Conservation (phyloP, 148 eudicot species). For the Fagopyrum esculentum region DNA sequence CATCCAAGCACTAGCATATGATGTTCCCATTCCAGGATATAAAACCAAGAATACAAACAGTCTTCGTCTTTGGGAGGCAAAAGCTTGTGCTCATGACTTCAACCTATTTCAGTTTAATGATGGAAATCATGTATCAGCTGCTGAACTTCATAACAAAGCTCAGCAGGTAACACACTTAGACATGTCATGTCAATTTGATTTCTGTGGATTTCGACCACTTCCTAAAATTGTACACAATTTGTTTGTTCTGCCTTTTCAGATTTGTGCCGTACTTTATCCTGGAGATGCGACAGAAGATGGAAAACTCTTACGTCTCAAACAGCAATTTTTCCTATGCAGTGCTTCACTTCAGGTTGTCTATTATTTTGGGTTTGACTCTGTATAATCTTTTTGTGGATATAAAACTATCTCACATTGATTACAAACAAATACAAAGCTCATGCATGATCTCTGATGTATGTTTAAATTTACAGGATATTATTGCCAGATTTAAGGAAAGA, state of each 20-base stretch:
- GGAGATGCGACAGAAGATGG: conserved; percentile 96
- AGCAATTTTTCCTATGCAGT: conserved; percentile 94
- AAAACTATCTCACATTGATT: no score
- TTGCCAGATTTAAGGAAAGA: conserved; percentile 88
- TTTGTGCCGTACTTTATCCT: conserved; percentile 94
- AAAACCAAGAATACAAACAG: conserved; percentile 91
- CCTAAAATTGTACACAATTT: conserved; percentile 4
- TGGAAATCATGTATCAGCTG: conserved; percentile 85
- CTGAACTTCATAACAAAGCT: conserved; percentile 81
- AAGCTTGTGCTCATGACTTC: conserved; percentile 77
- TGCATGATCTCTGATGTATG: conserved; percentile 8
- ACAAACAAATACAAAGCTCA: no score
- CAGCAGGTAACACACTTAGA: conserved; percentile 54
- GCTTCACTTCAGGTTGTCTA: conserved; percentile 90
- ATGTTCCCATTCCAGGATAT: conserved; percentile 97
- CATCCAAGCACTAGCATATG: conserved; percentile 90
- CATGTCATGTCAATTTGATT: neutral
- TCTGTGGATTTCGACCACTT: neutral
- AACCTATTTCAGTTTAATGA: conserved; percentile 88
- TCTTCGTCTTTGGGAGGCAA: conserved; percentile 99
- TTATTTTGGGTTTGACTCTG: conserved; percentile 4
- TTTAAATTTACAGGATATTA: conserved; percentile 59
- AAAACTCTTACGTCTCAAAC: conserved; percentile 85
- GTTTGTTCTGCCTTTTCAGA: conserved; percentile 39
- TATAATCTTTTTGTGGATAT: neutral